Conservation (phyloP, 1,139 yeast species). For the Geotrichum klebahnii region DNA sequence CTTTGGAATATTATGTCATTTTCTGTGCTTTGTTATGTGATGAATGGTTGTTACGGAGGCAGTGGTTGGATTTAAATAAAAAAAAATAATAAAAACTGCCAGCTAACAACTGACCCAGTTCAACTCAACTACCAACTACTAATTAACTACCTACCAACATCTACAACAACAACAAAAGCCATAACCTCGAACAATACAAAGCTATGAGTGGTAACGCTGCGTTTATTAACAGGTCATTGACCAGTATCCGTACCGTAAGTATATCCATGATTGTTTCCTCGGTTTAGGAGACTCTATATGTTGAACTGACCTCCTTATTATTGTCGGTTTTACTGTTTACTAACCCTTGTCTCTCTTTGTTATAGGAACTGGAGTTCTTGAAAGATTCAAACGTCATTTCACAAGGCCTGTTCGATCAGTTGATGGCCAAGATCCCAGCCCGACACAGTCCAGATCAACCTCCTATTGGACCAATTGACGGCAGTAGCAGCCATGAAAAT, state of each 20-base stretch:
- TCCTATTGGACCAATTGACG: slow-evolving; percentile 40
- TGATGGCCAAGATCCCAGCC: slow-evolving; percentile 54
- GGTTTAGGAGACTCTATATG: neutral
- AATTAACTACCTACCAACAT: neutral
- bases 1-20: no score
- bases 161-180: no score
- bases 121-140: no score
- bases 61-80: no score
- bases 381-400: slow-evolving; percentile 72
- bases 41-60: no score
- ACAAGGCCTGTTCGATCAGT: slow-evolving; percentile 51
- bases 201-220: slow-evolving; percentile 41
- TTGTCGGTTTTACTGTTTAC: neutral
- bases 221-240: slow-evolving; percentile 69
- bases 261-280: no score
- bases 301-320: neutral
- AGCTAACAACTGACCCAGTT: no score
- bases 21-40: no score
- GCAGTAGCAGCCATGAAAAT: neutral
- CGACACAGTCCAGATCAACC: slow-evolving; percentile 54
- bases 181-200: no score
- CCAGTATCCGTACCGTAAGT: slow-evolving; percentile 62
- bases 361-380: slow-evolving; percentile 68
- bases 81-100: no score
- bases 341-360: neutral